Evolutionary conservation across 352 stramenopile species (phyloP).

Genomic region (Globisporangium radiosum): DNA sequence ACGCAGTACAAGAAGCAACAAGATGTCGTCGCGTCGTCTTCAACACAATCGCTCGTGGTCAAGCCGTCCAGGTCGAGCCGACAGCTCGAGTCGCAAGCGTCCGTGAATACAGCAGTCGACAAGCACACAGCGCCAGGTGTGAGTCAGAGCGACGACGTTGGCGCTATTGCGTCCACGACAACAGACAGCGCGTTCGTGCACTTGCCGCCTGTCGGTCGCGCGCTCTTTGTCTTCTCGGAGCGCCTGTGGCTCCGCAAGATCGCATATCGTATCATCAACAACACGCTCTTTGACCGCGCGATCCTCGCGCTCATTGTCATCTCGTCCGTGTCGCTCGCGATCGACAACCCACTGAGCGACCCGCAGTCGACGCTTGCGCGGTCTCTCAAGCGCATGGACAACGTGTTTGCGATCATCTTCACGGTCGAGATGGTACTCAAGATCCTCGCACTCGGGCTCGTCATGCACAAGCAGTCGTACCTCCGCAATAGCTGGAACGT

Average conservation of each 20-base stretch:
- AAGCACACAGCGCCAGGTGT: background rate
- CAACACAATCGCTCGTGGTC: background rate
- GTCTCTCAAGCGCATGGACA: slow-evolving; percentile 63
- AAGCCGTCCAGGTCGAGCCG: background rate
- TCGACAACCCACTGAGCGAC: slow-evolving; percentile 82
- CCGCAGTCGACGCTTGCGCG: slow-evolving; percentile 29
- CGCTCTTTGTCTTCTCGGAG: slow-evolving; percentile 47
- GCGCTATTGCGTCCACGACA: background rate
- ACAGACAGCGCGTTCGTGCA: slow-evolving; percentile 8
- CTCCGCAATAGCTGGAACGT: slow-evolving; percentile 86
- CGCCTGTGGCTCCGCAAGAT: slow-evolving; percentile 29
- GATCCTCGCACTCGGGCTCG: slow-evolving; percentile 77
- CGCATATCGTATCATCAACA: slow-evolving; percentile 43
- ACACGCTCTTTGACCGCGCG: slow-evolving; percentile 73
- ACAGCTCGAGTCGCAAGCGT: background rate
- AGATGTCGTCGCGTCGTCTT: background rate
- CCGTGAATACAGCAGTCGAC: background rate
- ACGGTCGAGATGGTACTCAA: slow-evolving; percentile 87
- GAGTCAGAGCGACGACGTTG: background rate
- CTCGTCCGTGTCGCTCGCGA: slow-evolving; percentile 75
- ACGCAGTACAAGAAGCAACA: background rate
- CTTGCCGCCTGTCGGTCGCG: slow-evolving; percentile 14
- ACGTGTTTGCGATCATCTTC: slow-evolving; percentile 76
- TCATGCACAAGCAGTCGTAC: slow-evolving; percentile 68
- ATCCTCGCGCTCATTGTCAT: slow-evolving; percentile 81